Evolutionary conservation across 2,329 filamentous ascomycete species (phyloP).

Genomic region (Alternaria conjuncta): DNA sequence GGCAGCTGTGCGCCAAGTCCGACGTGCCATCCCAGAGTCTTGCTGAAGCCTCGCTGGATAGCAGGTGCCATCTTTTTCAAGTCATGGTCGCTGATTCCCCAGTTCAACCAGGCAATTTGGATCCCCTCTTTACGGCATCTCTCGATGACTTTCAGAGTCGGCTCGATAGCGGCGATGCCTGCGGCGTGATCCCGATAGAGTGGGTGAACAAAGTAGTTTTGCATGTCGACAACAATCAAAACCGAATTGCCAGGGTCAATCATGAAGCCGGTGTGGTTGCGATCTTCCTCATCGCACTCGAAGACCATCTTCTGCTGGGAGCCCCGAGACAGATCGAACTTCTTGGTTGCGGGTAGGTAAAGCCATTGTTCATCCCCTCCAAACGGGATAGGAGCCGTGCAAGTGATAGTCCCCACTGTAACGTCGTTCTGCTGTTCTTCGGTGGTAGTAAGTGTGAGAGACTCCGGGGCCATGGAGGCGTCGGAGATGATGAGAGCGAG

Average conservation of each 20-base stretch:
- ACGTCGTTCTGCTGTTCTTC: slow-evolving; percentile 24
- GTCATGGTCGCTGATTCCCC: slow-evolving; percentile 50
- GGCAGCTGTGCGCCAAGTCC: slow-evolving; percentile 49
- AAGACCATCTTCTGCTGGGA: slow-evolving; percentile 46
- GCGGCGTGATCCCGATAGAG: slow-evolving; percentile 38
- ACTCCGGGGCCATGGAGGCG: slow-evolving; percentile 23
- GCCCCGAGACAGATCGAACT: slow-evolving; percentile 52
- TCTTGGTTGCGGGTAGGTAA: slow-evolving; percentile 49
- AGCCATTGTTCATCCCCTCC: slow-evolving; percentile 52
- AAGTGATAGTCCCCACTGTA: slow-evolving; percentile 39
- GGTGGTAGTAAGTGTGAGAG: slow-evolving; percentile 17
- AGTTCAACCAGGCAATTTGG: slow-evolving; percentile 52
- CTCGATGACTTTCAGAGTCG: slow-evolving; percentile 48
- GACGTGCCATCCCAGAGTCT: slow-evolving; percentile 51
- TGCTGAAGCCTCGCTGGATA: slow-evolving; percentile 52
- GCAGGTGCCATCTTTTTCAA: slow-evolving; percentile 50
- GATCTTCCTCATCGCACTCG: slow-evolving; percentile 50
- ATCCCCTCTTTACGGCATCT: slow-evolving; percentile 51
- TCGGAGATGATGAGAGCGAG: background rate
- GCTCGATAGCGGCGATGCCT: slow-evolving; percentile 42
- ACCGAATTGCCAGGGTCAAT: slow-evolving; percentile 50
- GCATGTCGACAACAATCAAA: slow-evolving; percentile 53
- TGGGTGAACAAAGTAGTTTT: slow-evolving; percentile 52
- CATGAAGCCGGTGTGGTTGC: slow-evolving; percentile 49
- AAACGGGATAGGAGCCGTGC: slow-evolving; percentile 51